A percentile compares a stretch with the other conserved stretches of the same genome.
Conservation (phyloP, 2,329 filamentous ascomycete species). For the Cercospora brassicicola region DNA sequence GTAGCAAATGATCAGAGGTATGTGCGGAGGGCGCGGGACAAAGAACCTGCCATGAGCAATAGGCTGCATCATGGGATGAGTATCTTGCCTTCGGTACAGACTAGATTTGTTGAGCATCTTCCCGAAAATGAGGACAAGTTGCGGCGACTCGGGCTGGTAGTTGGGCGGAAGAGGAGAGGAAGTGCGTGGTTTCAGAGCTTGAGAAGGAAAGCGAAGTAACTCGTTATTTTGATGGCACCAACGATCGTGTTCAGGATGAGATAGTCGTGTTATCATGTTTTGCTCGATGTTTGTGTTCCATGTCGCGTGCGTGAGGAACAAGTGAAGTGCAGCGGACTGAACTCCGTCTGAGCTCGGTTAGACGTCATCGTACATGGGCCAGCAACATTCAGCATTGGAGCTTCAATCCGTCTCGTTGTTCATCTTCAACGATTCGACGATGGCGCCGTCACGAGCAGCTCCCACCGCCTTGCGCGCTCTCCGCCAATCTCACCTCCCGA, state of each 20-base stretch:
- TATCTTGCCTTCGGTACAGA: neutral
- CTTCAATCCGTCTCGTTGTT: neutral
- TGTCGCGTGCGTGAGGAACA: neutral
- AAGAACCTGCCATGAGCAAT: neutral
- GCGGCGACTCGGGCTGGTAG: slow-evolving; percentile 5
- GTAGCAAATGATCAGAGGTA: neutral
- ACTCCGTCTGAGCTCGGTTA: slow-evolving; percentile 5
- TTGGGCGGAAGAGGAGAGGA: neutral
- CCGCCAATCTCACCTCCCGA: neutral
- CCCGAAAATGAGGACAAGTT: slow-evolving; percentile 14
- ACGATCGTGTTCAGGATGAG: neutral
- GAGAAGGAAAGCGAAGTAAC: slow-evolving; percentile 3
- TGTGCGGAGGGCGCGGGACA: neutral
- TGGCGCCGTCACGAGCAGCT: slow-evolving; percentile 32
- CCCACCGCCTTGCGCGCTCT: neutral
- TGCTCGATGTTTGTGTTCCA: neutral
- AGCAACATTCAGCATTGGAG: neutral
- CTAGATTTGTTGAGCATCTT: slow-evolving; percentile 17
- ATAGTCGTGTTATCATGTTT: neutral
- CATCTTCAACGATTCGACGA: neutral
- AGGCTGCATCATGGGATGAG: neutral
- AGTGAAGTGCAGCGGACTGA: slow-evolving; percentile 9
- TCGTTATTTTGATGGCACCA: neutral
- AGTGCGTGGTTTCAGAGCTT: slow-evolving; percentile 5
- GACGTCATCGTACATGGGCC: slow-evolving; percentile 3